Evolutionary conservation across 495 filamentous ascomycete species (phyloP).

Genomic region (Jackrogersella multiformis): DNA sequence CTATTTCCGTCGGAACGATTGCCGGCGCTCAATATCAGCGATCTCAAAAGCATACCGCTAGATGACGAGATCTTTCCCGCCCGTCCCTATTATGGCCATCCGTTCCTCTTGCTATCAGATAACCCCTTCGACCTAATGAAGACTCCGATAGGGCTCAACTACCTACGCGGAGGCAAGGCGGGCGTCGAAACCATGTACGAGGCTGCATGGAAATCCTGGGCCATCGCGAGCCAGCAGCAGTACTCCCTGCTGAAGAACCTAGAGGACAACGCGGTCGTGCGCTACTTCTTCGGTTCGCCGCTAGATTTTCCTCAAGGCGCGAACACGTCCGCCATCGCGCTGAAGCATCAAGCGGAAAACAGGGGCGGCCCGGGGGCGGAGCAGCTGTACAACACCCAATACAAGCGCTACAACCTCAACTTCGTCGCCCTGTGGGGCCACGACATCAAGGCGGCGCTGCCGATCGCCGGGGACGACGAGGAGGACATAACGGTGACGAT

Average conservation of each 20-base stretch:
- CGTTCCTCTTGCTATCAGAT: slow-evolving; percentile 54
- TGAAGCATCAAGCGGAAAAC: slow-evolving; percentile 20
- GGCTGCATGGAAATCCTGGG: slow-evolving; percentile 56
- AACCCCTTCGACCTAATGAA: slow-evolving; percentile 47
- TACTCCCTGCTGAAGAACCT: slow-evolving; percentile 65
- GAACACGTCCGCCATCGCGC: slow-evolving; percentile 22
- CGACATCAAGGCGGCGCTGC: slow-evolving; percentile 47
- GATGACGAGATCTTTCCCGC: slow-evolving; percentile 40
- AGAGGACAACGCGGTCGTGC: slow-evolving; percentile 53
- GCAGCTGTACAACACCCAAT: slow-evolving; percentile 58
- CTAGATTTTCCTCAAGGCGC: slow-evolving; percentile 26
- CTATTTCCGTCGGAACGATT: slow-evolving; percentile 18
- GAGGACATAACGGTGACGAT: slow-evolving; percentile 44
- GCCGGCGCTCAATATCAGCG: slow-evolving; percentile 26
- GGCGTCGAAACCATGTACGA: slow-evolving; percentile 22
- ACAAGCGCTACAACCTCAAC: slow-evolving; percentile 54
- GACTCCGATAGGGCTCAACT: slow-evolving; percentile 51
- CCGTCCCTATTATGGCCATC: slow-evolving; percentile 51
- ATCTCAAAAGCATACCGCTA: slow-evolving; percentile 25
- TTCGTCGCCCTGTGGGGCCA: slow-evolving; percentile 60
- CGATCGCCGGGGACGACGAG: slow-evolving; percentile 48
- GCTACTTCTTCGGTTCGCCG: slow-evolving; percentile 60
- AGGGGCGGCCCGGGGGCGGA: slow-evolving; percentile 38
- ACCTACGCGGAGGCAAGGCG: slow-evolving; percentile 16
- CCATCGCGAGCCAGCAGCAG: slow-evolving; percentile 62